A percentile compares a stretch with the other conserved stretches of the same genome.
Conservation (phyloP, 2,329 filamentous ascomycete species). For the Colletotrichum sp. region DNA sequence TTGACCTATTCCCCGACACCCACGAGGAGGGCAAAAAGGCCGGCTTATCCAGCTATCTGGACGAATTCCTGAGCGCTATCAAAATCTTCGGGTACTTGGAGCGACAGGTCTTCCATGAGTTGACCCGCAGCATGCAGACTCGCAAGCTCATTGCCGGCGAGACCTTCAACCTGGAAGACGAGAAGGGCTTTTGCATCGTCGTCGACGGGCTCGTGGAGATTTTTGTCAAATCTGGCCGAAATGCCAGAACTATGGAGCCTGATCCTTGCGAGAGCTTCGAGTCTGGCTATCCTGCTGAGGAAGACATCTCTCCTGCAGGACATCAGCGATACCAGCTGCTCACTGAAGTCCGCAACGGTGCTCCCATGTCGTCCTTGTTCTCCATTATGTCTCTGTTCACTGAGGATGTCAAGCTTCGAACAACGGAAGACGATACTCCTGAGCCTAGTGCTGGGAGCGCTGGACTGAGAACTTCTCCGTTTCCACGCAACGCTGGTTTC, state of each 20-base stretch:
- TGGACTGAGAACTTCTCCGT: constrained; percentile 5
- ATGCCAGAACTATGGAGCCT: constrained; percentile 42
- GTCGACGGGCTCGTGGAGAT: constrained; percentile 97
- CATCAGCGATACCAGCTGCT: constrained; percentile 92
- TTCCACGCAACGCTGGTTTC: constrained; percentile 5
- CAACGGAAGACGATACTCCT: constrained; percentile 63
- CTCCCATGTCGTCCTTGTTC: constrained; percentile 97
- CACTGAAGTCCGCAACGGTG: constrained; percentile 96
- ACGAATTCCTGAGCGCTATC: constrained; percentile 97
- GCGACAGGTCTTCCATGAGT: constrained; percentile 94
- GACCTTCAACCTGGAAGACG: constrained; percentile 92
- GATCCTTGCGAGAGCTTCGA: constrained; percentile 41
- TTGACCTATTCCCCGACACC: constrained; percentile 93
- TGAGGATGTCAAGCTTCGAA: constrained; percentile 84
- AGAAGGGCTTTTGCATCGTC: constrained; percentile 97
- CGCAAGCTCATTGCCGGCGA: constrained; percentile 95
- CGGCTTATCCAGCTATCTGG: constrained; percentile 92
- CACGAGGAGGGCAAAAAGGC: constrained; percentile 90
- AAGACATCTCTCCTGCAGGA: constrained; percentile 62
- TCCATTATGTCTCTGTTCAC: constrained; percentile 97
- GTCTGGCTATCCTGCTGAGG: constrained; percentile 65
- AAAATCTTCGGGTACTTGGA: constrained; percentile 99
- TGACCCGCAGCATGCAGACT: constrained; percentile 98
- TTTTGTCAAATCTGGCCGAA: constrained; percentile 87
- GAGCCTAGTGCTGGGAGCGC: constrained; percentile 24